Conservation (phyloP, 305 asterid genomes). For the Lippia alba region DNA sequence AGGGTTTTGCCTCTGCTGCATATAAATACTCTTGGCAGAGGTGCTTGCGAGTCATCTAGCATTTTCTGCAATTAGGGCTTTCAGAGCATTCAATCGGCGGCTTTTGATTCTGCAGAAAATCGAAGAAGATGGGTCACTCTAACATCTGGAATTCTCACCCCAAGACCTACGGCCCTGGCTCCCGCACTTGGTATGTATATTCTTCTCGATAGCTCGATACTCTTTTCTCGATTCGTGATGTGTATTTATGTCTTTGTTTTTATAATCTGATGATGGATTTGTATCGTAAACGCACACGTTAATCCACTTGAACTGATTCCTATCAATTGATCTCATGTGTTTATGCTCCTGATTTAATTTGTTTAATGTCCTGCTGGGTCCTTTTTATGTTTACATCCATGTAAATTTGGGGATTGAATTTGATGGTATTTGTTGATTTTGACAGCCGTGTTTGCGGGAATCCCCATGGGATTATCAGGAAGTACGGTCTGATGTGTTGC, state of each 20-base stretch:
- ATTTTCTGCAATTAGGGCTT: slow-evolving; percentile 3
- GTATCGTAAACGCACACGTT: too few relatives aligned
- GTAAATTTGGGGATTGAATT: background rate
- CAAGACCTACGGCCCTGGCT: slow-evolving; percentile 67
- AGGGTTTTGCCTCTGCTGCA: slow-evolving; percentile 31
- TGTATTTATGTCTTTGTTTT: too few relatives aligned
- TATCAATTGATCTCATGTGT: background rate
- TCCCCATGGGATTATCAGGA: slow-evolving; percentile 69
- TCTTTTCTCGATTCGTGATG: too few relatives aligned
- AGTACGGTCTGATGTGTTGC: slow-evolving; percentile 82
- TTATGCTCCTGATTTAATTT: background rate
- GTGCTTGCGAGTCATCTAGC: background rate
- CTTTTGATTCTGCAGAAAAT: slow-evolving; percentile 3
- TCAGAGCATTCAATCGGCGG: slow-evolving; percentile 14
- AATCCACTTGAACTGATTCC: background rate
- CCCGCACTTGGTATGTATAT: slow-evolving; percentile 61
- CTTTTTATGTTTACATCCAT: background rate
- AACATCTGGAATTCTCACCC: slow-evolving; percentile 74
- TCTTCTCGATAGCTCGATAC: background rate
- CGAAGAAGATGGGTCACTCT: slow-evolving; percentile 57
- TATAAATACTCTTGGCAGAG: slow-evolving; percentile 16
- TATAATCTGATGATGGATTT: too few relatives aligned
- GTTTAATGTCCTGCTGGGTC: background rate
- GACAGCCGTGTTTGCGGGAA: slow-evolving; percentile 77
- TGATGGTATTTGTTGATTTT: background rate